These are phyloP conservation scores for Tricholoma terreum DNA, from an alignment of 768 basidiomycete genomes.

Conservation along the genomic window DNA sequence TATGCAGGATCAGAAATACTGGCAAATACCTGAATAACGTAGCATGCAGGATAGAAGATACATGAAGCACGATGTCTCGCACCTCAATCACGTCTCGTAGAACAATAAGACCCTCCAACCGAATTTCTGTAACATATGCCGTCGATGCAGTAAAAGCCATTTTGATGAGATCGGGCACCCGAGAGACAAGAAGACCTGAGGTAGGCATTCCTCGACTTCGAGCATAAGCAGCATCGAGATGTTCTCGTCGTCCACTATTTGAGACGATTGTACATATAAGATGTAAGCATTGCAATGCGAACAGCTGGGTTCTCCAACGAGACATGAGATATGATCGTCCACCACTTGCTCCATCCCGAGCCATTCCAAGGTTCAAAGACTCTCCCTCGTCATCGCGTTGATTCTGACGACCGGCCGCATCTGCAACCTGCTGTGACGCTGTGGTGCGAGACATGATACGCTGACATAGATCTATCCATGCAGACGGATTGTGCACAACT, in stretches of 20 bases:
- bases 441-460: constrained; percentile 95
- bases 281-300: constrained; percentile 90
- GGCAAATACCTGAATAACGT: constrained; percentile 70
- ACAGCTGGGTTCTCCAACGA: constrained; percentile 95
- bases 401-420: constrained; percentile 54
- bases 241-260: constrained; percentile 72
- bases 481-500: constrained; percentile 86
- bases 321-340: constrained; percentile 55
- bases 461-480: constrained; percentile 98
- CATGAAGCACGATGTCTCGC: constrained; percentile 11
- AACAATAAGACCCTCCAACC: constrained; percentile 86
- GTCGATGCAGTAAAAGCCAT: constrained; percentile 99
- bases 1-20: constrained; percentile 89
- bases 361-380: constrained; percentile 68
- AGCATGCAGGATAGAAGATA: constrained; percentile 1
- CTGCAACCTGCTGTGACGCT: constrained; percentile 71
- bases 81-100: constrained; percentile 92
- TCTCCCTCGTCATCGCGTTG: constrained; percentile 90
- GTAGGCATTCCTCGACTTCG: constrained; percentile 53
- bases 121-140: constrained; percentile 93
- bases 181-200: constrained; percentile 70
- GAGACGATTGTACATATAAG: constrained; percentile 78
- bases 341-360: constrained; percentile 36
- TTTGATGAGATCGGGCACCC: constrained; percentile 90
- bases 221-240: constrained; percentile 77